These are phyloP conservation scores for Arthrobotrys sphaeroides DNA, from an alignment of 2,329 filamentous ascomycete genomes.

Conservation along the genomic window DNA sequence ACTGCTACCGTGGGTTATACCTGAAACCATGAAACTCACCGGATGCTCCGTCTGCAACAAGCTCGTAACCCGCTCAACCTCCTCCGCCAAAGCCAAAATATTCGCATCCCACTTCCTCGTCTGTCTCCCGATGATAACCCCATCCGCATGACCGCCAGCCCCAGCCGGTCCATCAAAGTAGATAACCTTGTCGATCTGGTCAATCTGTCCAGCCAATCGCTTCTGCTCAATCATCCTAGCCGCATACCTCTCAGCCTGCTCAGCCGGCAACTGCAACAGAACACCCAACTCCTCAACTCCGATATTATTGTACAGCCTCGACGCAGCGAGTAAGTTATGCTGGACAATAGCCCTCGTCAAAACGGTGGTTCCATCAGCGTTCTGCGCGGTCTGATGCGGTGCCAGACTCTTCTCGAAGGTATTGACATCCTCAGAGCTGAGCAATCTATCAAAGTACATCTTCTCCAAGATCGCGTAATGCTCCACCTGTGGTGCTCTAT, in stretches of 20 bases:
- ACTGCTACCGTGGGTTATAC: not conserved
- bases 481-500: conserved; percentile 76
- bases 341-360: conserved; percentile 92
- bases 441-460: conserved; percentile 90
- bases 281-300: conserved; percentile 77
- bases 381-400: conserved; percentile 89
- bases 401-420: conserved; percentile 82
- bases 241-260: conserved; percentile 88
- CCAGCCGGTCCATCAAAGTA: conserved; percentile 82
- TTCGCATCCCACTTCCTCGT: conserved; percentile 89
- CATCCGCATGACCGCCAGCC: conserved; percentile 73
- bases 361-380: conserved; percentile 89
- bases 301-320: conserved; percentile 80
- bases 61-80: conserved; percentile 86
- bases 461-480: conserved; percentile 94
- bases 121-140: conserved; percentile 73
- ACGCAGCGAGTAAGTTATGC: conserved; percentile 90
- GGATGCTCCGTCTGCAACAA: conserved; percentile 83
- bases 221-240: conserved; percentile 97
- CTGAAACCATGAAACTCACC: conserved; percentile 63
- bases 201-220: conserved; percentile 84
- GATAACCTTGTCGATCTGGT: conserved; percentile 89
- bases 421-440: conserved; percentile 82
- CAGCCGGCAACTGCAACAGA: conserved; percentile 79
- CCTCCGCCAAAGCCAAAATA: conserved; percentile 84